These are phyloP conservation scores for Dendrocalamus latiflorus DNA, from an alignment of 202 grass and related monocot species.

Conservation along the genomic window DNA sequence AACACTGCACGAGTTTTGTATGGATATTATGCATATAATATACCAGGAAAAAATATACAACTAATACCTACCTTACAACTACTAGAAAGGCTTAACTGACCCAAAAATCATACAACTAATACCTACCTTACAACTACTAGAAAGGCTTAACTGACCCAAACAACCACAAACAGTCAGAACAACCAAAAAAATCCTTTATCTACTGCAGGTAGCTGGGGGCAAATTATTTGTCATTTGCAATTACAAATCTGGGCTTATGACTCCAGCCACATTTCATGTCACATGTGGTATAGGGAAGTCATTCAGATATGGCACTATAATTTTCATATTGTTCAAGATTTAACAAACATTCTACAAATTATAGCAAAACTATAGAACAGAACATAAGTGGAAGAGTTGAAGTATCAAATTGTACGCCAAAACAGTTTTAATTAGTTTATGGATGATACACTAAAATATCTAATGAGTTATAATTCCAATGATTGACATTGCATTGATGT, in stretches of 20 bases:
- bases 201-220: neutral
- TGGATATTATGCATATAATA: too few species aligned
- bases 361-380: neutral
- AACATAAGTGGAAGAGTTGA: neutral
- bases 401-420: neutral
- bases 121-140: neutral
- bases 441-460: neutral
- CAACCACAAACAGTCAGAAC: neutral
- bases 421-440: neutral
- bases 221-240: neutral
- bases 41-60: too few species aligned
- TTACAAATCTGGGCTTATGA: neutral
- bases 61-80: too few species aligned
- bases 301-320: neutral
- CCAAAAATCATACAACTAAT: neutral
- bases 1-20: neutral
- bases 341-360: neutral
- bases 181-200: neutral
- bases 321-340: neutral
- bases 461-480: neutral
- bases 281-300: neutral
- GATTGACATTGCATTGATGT: neutral
- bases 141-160: neutral
- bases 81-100: too few species aligned
- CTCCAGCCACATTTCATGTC: neutral